Base-by-base conservation (phyloP, 1,139 yeast species). In the Protomyces inouyei region DNA sequence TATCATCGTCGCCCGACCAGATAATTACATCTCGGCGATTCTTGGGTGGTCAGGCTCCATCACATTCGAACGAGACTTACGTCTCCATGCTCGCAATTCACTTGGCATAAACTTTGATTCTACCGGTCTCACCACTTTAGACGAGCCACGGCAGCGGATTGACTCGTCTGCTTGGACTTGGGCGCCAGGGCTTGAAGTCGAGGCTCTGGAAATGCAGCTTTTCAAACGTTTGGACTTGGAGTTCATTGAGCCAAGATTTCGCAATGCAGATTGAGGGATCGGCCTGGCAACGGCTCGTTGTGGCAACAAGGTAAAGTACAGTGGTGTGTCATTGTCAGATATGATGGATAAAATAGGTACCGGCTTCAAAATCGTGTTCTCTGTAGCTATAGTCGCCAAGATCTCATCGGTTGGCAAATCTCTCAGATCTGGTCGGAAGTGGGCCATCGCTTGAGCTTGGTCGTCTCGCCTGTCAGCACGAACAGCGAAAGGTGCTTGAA, bases 1-100 rank as follows among this genome's bases (percentile, higher is more conserved):
- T 35, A 60, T 69, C 8, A 68, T 69, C 38, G 56, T 67, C 21
- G 64, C 61, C 10, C 64, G 67, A 16, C 68, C 69, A 60, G 46
- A 43, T 9, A 55, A 64, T 16, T 59, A 65, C 53, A 68, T 69
- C 14, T 40, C 68, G 2, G 70, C 70, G 3, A 55, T 69, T 2
- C 65, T 67, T n/a, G 70, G 70, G 10, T 69, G 70, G 70, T 68
- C 69, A 12, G 70, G 70, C 36, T 68, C 67, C 4, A 68, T 68
- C 8, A 67, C 69, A 18, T 67, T 69, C 16, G 69, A 67, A 32
- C 59, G 70, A 16, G 70, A 69, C 21, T 54, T 69, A 23, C 59
- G 70, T 8, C 51, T 64, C 12, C 64, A 56, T 10, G 36, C 52
- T 25, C 60, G 54, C 36, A 52, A 61, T 9, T 3, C 14, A 23